Evolutionary conservation across 805 yeast species (phyloP).

Genomic region (Metschnikowia henanensis): DNA sequence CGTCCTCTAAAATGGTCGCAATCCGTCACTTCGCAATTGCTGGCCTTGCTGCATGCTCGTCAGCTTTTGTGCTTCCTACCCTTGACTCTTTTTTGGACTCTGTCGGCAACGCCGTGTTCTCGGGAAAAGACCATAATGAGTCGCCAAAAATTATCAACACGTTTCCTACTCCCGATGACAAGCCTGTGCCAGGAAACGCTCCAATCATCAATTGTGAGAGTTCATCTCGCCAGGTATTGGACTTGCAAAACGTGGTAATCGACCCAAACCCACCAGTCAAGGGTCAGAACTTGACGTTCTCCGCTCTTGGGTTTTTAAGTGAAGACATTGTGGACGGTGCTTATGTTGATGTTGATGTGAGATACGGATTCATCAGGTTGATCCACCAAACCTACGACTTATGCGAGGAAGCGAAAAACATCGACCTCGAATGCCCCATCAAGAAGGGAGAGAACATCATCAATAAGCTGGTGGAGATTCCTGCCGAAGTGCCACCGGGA

Average conservation of each 20-base stretch:
- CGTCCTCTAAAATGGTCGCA: slow-evolving; percentile 12
- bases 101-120: slow-evolving; percentile 8
- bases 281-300: slow-evolving; percentile 79
- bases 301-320: slow-evolving; percentile 66
- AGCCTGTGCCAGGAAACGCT: slow-evolving; percentile 88
- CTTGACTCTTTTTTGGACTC: slow-evolving; percentile 14
- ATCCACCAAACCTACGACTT: slow-evolving; percentile 89
- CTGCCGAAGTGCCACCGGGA: slow-evolving; percentile 94
- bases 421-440: slow-evolving; percentile 85
- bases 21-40: slow-evolving; percentile 16
- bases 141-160: slow-evolving; percentile 11
- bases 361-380: slow-evolving; percentile 87
- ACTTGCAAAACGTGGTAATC: slow-evolving; percentile 56
- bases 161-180: slow-evolving; percentile 36
- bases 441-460: slow-evolving; percentile 65
- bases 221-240: slow-evolving; percentile 59
- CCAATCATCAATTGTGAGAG: slow-evolving; percentile 81
- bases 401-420: slow-evolving; percentile 83
- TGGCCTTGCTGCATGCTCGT: slow-evolving; percentile 13
- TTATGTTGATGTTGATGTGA: slow-evolving; percentile 90
- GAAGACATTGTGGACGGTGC: slow-evolving; percentile 76
- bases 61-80: slow-evolving; percentile 17
- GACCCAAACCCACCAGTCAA: slow-evolving; percentile 87
- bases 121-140: slow-evolving; percentile 1
- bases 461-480: slow-evolving; percentile 75